Evolutionary conservation across 1,139 yeast species (phyloP).

Genomic region (Hyphopichia pseudoburtonii): DNA sequence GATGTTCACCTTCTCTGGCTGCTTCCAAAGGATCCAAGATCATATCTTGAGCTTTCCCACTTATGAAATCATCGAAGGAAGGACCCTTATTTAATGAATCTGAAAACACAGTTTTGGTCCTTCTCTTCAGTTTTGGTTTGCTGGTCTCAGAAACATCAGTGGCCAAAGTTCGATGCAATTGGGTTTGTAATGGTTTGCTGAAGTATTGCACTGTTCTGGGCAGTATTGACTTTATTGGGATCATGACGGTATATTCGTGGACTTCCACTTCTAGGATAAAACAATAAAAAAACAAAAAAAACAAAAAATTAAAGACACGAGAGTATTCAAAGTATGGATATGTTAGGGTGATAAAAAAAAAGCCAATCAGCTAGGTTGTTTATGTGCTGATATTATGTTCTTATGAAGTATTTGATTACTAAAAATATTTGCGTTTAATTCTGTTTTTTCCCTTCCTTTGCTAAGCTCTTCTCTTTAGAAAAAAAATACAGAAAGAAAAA

Average conservation of each 20-base stretch:
- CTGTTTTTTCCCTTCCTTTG: too few relatives aligned
- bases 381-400: too few relatives aligned
- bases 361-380: too few relatives aligned
- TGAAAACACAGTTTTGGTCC: conserved; percentile 62
- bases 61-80: conserved; percentile 85
- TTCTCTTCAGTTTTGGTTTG: conserved; percentile 22
- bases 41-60: conserved; percentile 73
- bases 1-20: conserved; percentile 57
- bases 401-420: too few relatives aligned
- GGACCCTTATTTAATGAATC: conserved; percentile 84
- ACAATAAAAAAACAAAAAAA: too few relatives aligned
- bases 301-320: background rate
- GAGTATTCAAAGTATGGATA: background rate
- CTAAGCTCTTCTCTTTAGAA: too few relatives aligned
- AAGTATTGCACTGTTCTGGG: background rate
- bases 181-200: background rate
- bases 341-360: too few relatives aligned
- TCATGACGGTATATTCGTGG: background rate
- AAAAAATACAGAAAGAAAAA: too few relatives aligned
- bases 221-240: conserved; percentile 1
- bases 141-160: background rate
- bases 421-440: too few relatives aligned
- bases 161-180: conserved; percentile 4
- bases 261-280: too few relatives aligned
- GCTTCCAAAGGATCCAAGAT: conserved; percentile 69